Conservation (phyloP, 257 asterid genomes). For the Solanum piurae region DNA sequence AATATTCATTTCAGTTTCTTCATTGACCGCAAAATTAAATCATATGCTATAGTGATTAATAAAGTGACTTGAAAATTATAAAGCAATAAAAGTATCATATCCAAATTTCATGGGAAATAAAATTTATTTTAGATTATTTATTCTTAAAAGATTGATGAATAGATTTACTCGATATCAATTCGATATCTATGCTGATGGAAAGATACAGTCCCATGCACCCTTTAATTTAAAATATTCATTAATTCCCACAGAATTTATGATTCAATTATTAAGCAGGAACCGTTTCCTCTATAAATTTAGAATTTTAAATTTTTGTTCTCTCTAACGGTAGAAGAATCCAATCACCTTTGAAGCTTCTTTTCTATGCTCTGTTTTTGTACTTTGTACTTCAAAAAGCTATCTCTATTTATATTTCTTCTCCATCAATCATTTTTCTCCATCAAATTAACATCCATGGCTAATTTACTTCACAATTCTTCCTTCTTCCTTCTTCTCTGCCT, state of each 20-base stretch:
- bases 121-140: too few species aligned
- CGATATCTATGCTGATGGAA: not conserved
- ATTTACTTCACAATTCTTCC: not conserved
- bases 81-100: fast-evolving
- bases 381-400: not conserved
- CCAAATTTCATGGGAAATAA: not conserved
- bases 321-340: not conserved
- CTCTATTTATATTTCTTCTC: not conserved
- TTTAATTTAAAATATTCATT: not conserved
- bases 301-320: not conserved
- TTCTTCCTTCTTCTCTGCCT: not conserved
- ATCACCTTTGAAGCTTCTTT: not conserved
- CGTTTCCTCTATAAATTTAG: not conserved
- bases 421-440: not conserved
- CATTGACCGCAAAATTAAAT: not conserved
- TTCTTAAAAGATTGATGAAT: not conserved
- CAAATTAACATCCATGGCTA: not conserved
- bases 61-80: fast-evolving
- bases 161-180: not conserved
- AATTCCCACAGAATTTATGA: not conserved
- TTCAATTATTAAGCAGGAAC: not conserved
- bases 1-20: not conserved
- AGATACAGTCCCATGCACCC: not conserved
- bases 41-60: not conserved
- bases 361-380: not conserved